A percentile compares a stretch with the other conserved stretches of the same genome.
These are phyloP conservation scores for Myxozyma kluyveri DNA, from an alignment of 805 yeast genomes.

Conservation along the genomic window DNA sequence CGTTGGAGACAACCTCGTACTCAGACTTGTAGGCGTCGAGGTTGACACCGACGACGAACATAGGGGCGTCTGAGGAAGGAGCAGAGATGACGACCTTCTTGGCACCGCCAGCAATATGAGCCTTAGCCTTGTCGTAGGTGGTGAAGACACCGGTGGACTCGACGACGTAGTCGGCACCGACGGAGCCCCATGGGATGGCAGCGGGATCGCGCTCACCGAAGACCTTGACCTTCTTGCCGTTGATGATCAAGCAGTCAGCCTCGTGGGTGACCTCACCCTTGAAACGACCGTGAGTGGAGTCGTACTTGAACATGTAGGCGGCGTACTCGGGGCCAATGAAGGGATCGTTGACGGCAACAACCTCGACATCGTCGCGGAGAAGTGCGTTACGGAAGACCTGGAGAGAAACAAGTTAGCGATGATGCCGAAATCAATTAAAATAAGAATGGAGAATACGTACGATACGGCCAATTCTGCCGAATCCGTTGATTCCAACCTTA, in stretches of 20 bases:
- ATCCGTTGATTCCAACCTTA: constrained; percentile 87
- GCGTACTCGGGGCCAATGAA: constrained; percentile 88
- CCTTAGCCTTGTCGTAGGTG: constrained; percentile 71
- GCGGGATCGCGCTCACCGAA: constrained; percentile 84
- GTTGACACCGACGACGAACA: constrained; percentile 93
- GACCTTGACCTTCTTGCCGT: constrained; percentile 64
- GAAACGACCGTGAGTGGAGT: constrained; percentile 89
- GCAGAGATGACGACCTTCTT: constrained; percentile 94
- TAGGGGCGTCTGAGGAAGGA: constrained; percentile 90
- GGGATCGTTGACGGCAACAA: constrained; percentile 89
- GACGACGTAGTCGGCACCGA: constrained; percentile 75
- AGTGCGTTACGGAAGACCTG: constrained; percentile 69
- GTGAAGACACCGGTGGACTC: constrained; percentile 97
- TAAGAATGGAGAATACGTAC: constrained; percentile 41
- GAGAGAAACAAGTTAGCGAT: neutral
- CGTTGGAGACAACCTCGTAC: constrained; percentile 78
- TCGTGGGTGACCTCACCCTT: constrained; percentile 62
- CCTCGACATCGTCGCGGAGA: constrained; percentile 67
- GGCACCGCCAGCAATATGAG: constrained; percentile 88
- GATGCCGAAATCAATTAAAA: neutral
- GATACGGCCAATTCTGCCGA: constrained; percentile 92
- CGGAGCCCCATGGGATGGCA: constrained; percentile 81
- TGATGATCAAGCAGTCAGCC: constrained; percentile 57
- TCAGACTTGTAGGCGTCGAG: constrained; percentile 73
- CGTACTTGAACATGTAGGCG: constrained; percentile 93